These are phyloP conservation scores for Ilyonectria robusta DNA, from an alignment of 2,329 filamentous ascomycete genomes.

Conservation along the genomic window DNA sequence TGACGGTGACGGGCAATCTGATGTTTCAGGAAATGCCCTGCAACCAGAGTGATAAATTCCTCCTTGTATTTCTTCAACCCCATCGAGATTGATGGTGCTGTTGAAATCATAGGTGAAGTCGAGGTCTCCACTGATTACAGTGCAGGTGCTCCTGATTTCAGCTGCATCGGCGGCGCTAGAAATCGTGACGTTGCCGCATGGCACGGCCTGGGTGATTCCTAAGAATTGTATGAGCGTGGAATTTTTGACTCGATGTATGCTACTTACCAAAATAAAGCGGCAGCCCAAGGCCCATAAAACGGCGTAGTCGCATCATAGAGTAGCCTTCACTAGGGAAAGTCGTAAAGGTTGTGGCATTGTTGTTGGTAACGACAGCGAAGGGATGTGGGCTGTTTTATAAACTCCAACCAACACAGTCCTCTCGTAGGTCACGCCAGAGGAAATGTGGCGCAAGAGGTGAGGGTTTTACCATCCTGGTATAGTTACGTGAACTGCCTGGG, in stretches of 20 bases:
- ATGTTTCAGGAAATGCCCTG: too few relatives aligned
- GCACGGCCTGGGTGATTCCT: neutral
- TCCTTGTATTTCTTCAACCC: conserved; percentile 7
- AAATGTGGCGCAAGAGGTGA: too few relatives aligned
- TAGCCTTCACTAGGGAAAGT: too few relatives aligned
- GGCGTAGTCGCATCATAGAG: neutral
- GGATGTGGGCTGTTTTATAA: too few relatives aligned
- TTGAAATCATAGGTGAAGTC: neutral
- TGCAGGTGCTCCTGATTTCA: conserved; percentile 18
- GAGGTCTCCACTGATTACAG: conserved; percentile 15
- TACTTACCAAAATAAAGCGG: neutral
- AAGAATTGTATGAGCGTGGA: neutral
- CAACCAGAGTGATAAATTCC: too few relatives aligned
- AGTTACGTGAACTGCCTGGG: too few relatives aligned
- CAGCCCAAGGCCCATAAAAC: neutral
- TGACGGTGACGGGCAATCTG: too few relatives aligned
- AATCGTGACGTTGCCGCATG: conserved; percentile 25
- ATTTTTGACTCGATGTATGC: neutral
- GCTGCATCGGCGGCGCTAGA: conserved; percentile 14
- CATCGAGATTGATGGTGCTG: conserved; percentile 24
- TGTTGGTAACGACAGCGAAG: too few relatives aligned
- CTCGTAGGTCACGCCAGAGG: too few relatives aligned
- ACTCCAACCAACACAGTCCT: too few relatives aligned
- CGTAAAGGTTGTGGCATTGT: too few relatives aligned
- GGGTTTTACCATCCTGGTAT: too few relatives aligned